Evolutionary conservation across 1,139 yeast genomes (phyloP), one percentile per base, ranked within the genome.

Genomic region (Debaryomyces nepalensis): DNA sequence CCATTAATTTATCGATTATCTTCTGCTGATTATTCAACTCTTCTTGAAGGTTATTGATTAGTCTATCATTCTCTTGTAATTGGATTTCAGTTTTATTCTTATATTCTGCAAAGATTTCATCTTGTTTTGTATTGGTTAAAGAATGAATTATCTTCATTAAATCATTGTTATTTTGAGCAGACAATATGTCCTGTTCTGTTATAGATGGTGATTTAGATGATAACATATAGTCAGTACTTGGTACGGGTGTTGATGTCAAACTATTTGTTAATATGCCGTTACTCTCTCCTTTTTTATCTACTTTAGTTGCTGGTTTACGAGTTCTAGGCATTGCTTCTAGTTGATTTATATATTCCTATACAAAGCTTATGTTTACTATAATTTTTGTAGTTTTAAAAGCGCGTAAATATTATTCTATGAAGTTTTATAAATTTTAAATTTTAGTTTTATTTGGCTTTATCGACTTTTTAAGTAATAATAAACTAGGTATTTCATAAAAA

Each of bases 71-170:
- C 14, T 58, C 51, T 5, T 59, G 63, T 39, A 68, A 45, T 39
- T 67, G 70, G 4, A 54, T 43, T 27, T 55, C 58, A 1, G 61
- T 60, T 22, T 62, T 61, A n/a, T 50, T 44, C 42, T 63, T 61
- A 50, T 64, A 70, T 37, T 56, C 54, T 3, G 53, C 49, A 42
- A 70, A 68, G 9, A 66, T 33, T 38, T 60, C 64, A 49, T 72
- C 77, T 42, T 68, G 73, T 26, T 63, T 55, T 4, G 73, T 66
- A 33, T 63, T 58, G 7, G 71, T 62, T 18, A 70, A 54, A 12
- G 59, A 53, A 40, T 69, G 67, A 26, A 73, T 58, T 20, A 72
- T 49, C 22, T 57, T 59, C 10, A 68, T 53, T 26, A 73, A 48
- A 19, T 66, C 61, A 11, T 58, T 63, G 37, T 57, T 53, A 33